A percentile compares a stretch with the other conserved stretches of the same genome.
These are phyloP conservation scores for Colletotrichum horii DNA, from an alignment of 2,329 filamentous ascomycete species.

Conservation along the genomic window DNA sequence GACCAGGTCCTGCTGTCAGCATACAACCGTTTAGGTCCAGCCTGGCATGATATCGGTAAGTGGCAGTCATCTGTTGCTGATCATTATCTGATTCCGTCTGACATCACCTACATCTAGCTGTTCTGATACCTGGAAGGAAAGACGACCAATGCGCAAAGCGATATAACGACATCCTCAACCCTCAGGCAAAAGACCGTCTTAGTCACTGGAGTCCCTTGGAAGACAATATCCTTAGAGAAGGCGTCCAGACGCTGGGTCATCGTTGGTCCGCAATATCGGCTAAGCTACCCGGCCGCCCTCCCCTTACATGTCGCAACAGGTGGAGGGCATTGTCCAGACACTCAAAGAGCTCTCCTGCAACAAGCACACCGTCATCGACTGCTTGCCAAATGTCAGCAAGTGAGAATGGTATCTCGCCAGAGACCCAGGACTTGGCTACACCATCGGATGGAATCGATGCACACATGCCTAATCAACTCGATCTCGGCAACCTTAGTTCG, in stretches of 20 bases:
- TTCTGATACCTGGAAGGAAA: conserved; percentile 32
- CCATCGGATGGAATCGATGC: not conserved
- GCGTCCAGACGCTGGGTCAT: conserved; percentile 29
- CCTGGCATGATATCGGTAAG: not conserved
- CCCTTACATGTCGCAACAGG: conserved; percentile 32
- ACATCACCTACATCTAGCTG: conserved; percentile 22
- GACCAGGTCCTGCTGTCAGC: conserved; percentile 32
- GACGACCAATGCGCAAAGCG: conserved; percentile 34
- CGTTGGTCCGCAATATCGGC: conserved; percentile 32
- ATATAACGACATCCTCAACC: conserved; percentile 33
- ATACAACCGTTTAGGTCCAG: conserved; percentile 24
- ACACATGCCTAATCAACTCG: not conserved
- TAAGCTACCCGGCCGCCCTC: conserved; percentile 28
- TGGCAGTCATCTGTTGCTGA: not conserved
- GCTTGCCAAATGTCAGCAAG: not conserved
- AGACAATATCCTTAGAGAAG: conserved; percentile 27
- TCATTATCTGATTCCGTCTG: not conserved
- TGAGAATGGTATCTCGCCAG: not conserved
- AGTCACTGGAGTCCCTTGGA: conserved; percentile 30
- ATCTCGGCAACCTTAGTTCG: not conserved
- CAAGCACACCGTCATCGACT: not conserved
- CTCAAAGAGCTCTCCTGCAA: not conserved
- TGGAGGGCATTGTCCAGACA: conserved; percentile 16
- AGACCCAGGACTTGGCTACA: not conserved
- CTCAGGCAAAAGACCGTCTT: conserved; percentile 28